phyloP scores from a whole-genome alignment of 108 stramenopile genomes.

The Tribonema minus region DNA sequence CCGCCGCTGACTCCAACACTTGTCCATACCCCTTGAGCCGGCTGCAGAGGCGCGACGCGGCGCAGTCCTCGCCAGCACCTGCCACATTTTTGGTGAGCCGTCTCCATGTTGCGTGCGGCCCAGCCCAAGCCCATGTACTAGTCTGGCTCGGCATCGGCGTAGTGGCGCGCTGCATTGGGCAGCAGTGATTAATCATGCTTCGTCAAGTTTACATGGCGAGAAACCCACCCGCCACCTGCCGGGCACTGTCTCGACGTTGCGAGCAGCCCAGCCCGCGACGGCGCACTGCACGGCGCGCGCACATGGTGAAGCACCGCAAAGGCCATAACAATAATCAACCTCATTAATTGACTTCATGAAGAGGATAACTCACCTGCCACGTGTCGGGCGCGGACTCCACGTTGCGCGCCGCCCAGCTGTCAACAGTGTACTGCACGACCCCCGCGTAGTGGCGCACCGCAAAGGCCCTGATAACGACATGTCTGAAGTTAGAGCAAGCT shows the following conservation, averaged over 20 bases:
- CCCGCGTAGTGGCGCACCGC: conserved; percentile 89
- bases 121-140: conserved; percentile 75
- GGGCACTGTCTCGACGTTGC: conserved; percentile 80
- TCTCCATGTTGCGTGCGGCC: conserved; percentile 82
- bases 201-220: too few relatives aligned
- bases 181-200: too few relatives aligned
- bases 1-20: too few relatives aligned
- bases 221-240: neutral
- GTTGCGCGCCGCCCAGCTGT: conserved; percentile 79
- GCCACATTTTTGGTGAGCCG: conserved; percentile 49
- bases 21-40: too few relatives aligned
- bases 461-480: too few relatives aligned
- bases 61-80: too few relatives aligned
- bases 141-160: conserved; percentile 84
- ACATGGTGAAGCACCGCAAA: too few relatives aligned
- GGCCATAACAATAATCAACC: too few relatives aligned
- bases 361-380: neutral
- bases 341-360: too few relatives aligned
- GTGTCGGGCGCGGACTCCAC: conserved; percentile 67
- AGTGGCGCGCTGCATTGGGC: conserved; percentile 85
- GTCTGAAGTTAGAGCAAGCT: too few relatives aligned
- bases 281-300: conserved; percentile 83
- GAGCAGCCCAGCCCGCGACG: conserved; percentile 71
- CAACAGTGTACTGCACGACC: conserved; percentile 73
- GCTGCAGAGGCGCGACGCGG: too few relatives aligned